Base-by-base conservation (phyloP, 352 stramenopile genomes). In the Phytophthora brassicae region DNA sequence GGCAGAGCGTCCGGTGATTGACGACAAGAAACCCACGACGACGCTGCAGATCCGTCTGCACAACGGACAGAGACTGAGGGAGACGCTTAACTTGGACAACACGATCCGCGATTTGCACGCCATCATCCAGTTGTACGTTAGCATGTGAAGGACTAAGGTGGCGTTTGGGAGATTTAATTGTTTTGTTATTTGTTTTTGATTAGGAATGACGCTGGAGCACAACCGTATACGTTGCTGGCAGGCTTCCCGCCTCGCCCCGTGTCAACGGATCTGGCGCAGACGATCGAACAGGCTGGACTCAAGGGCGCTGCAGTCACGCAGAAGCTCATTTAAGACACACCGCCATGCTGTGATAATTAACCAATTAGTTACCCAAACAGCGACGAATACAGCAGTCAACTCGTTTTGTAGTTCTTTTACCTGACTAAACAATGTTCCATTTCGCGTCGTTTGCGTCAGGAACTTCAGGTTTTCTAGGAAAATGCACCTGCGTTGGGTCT, bases 201-300 rank as follows among this genome's bases (percentile, higher is more conserved):
- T 24, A 95, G 85, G 42, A 91, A 92, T 42, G 77, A 81, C n/a
- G 86, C 81, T 7, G 85, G 72, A 8, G 70, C 45, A 6, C 75
- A 89, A 61, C 66, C 86, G 44, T 99, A 98, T 72, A 88, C 91
- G 23, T 75, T 99, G 24, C 76, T 97, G 26, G 79, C 87, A 12
- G 95, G 95, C 3, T 99, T 96, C 72, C 95, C 94, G 8, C 95
- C 95, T 0, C 85, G 84, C 22, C 84, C 88, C 2, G 77, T 99
- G 53, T 81, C 88, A 14, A 79, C 68, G 20, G 81, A 98, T 66
- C 72, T 96, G 56, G 73, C 78, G 16, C 74, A 83, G 59, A 98
- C 90, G 6, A 84, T 99, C 48, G 87, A 98, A 26, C 79, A 79
- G 17, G 93, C 93, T 2, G 93, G 93, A 20, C 81, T 98, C 29